phyloP scores from a whole-genome alignment of 192 early-diverging fungal species.

The Phycomyces nitens region DNA sequence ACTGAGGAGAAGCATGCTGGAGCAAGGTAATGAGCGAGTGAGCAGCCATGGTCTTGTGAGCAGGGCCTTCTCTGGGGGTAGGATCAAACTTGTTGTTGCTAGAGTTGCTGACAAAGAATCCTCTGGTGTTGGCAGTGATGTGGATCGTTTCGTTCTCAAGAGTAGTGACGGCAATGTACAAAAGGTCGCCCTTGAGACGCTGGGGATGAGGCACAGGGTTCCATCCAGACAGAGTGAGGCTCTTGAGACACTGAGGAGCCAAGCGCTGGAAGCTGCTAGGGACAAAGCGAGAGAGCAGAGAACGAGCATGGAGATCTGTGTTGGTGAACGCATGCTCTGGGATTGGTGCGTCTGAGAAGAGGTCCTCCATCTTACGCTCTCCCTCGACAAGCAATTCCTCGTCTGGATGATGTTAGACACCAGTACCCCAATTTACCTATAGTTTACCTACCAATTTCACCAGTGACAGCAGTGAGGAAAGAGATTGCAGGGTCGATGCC shows the following conservation, averaged over 20 bases:
- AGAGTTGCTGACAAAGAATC: slow-evolving; percentile 87
- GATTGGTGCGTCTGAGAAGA: slow-evolving; percentile 29
- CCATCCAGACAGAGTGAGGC: slow-evolving; percentile 83
- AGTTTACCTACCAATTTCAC: slow-evolving; percentile 49
- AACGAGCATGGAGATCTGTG: slow-evolving; percentile 40
- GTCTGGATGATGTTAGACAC: slow-evolving; percentile 15
- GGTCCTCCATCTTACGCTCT: slow-evolving; percentile 30
- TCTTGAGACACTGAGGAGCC: slow-evolving; percentile 64
- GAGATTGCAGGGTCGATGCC: slow-evolving; percentile 75
- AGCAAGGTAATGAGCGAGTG: slow-evolving; percentile 72
- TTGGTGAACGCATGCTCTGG: slow-evolving; percentile 49
- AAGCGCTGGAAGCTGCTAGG: slow-evolving; percentile 49
- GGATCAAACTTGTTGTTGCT: slow-evolving; percentile 68
- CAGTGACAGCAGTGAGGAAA: slow-evolving; percentile 63
- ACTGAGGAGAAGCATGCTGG: slow-evolving; percentile 63
- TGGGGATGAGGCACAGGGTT: slow-evolving; percentile 84
- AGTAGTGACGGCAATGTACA: slow-evolving; percentile 88
- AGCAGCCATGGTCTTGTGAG: slow-evolving; percentile 41
- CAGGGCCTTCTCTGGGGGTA: slow-evolving; percentile 30
- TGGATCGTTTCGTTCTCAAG: slow-evolving; percentile 79
- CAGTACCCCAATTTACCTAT: not conserved
- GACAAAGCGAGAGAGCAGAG: slow-evolving; percentile 53
- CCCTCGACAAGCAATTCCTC: slow-evolving; percentile 30
- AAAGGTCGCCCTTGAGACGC: slow-evolving; percentile 77
- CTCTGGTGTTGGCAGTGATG: slow-evolving; percentile 78